phyloP scores from a whole-genome alignment of 768 basidiomycete genomes.

The Porphyrellus cyaneotinctus region DNA sequence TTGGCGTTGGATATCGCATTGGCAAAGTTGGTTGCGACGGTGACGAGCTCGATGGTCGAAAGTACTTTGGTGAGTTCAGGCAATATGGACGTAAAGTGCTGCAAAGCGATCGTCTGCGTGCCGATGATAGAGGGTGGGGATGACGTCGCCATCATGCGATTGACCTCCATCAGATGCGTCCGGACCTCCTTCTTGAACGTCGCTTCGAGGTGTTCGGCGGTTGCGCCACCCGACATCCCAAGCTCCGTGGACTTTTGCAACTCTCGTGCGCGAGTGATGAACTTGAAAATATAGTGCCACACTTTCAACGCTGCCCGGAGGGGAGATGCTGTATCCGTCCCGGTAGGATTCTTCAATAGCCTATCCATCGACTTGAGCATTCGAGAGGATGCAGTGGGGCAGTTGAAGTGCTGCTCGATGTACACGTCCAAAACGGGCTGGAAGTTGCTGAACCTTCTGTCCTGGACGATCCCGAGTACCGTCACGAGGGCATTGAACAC shows the following conservation, averaged over 20 bases:
- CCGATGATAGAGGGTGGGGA: constrained; percentile 88
- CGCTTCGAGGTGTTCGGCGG: constrained; percentile 79
- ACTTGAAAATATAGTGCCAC: constrained; percentile 95
- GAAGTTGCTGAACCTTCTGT: constrained; percentile 94
- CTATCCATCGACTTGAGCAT: constrained; percentile 87
- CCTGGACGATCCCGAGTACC: constrained; percentile 88
- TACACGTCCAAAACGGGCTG: constrained; percentile 91
- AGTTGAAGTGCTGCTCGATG: constrained; percentile 85
- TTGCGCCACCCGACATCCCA: constrained; percentile 75
- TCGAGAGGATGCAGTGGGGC: constrained; percentile 73
- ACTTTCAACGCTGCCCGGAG: constrained; percentile 91
- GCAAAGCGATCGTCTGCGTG: constrained; percentile 90
- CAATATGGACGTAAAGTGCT: constrained; percentile 89
- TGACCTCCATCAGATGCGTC: constrained; percentile 74
- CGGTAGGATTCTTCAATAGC: constrained; percentile 69
- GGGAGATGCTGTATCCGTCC: constrained; percentile 66
- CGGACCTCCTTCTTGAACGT: constrained; percentile 82
- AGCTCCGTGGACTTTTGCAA: constrained; percentile 79
- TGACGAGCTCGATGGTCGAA: constrained; percentile 76
- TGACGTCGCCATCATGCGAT: constrained; percentile 80
- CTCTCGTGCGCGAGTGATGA: constrained; percentile 86
- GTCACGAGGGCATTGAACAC: constrained; percentile 91
- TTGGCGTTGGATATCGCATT: constrained; percentile 73
- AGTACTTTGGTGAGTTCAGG: constrained; percentile 85
- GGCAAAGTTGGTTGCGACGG: constrained; percentile 82